phyloP scores from a whole-genome alignment of 495 filamentous ascomycete genomes.

The Opeltia flavorubescens region DNA sequence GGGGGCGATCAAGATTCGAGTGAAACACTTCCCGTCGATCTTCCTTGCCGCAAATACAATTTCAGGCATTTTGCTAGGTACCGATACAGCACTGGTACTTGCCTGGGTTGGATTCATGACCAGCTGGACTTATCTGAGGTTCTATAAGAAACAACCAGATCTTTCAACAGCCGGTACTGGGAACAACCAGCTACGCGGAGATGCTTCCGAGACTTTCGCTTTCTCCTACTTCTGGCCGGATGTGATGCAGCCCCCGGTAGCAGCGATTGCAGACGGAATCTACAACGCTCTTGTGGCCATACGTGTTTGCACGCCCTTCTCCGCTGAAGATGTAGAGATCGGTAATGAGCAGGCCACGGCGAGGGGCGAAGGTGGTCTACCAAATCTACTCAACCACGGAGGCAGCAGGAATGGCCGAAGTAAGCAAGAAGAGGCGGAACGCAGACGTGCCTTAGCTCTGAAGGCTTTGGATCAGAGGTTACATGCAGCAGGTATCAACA shows the following conservation, averaged over 20 bases:
- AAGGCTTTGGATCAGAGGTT: constrained; percentile 86
- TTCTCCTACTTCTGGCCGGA: constrained; percentile 95
- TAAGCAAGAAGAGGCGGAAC: constrained; percentile 79
- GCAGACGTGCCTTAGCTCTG: constrained; percentile 74
- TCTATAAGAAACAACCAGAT: constrained; percentile 73
- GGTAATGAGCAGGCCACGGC: constrained; percentile 58
- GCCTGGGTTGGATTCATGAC: constrained; percentile 70
- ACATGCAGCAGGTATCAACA: constrained; percentile 57
- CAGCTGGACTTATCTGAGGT: constrained; percentile 92
- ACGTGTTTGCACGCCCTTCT: constrained; percentile 74
- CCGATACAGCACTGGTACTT: constrained; percentile 70
- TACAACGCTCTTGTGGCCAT: constrained; percentile 61
- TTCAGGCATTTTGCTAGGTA: constrained; percentile 65
- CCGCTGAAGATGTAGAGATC: constrained; percentile 66
- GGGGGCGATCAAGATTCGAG: constrained; percentile 75
- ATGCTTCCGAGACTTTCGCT: constrained; percentile 89
- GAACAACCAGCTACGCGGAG: constrained; percentile 48
- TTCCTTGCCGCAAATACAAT: constrained; percentile 71
- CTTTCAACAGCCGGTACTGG: constrained; percentile 38
- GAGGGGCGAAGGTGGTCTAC: constrained; percentile 52
- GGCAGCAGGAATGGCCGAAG: constrained; percentile 29
- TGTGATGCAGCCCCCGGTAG: constrained; percentile 60
- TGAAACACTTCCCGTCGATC: constrained; percentile 84
- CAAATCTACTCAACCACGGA: constrained; percentile 40
- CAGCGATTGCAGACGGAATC: constrained; percentile 55